These are phyloP conservation scores for Sisymbrium altissimum DNA, from an alignment of 345 rosid genomes.

Conservation along the genomic window DNA sequence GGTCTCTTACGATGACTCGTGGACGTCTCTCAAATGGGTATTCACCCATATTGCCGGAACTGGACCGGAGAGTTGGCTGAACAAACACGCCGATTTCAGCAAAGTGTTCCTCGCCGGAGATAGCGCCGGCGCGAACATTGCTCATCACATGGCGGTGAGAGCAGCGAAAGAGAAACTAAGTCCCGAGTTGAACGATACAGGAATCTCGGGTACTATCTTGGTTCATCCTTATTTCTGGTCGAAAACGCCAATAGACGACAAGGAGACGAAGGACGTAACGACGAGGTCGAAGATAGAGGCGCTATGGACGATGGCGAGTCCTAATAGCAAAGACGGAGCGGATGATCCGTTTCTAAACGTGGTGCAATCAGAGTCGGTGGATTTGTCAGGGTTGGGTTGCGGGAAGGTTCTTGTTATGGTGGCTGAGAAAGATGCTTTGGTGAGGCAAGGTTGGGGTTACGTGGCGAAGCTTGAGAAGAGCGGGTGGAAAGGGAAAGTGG, in stretches of 20 bases:
- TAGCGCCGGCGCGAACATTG: slow-evolving; percentile 67
- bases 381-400: slow-evolving; percentile 38
- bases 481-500: slow-evolving; percentile 44
- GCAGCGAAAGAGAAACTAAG: slow-evolving; percentile 34
- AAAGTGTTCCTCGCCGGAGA: slow-evolving; percentile 54
- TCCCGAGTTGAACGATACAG: slow-evolving; percentile 9
- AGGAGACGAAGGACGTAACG: slow-evolving; percentile 30
- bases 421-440: slow-evolving; percentile 43
- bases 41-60: slow-evolving; percentile 41
- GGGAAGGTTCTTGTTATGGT: slow-evolving; percentile 42
- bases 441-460: slow-evolving; percentile 45
- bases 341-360: slow-evolving; percentile 59
- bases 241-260: slow-evolving; percentile 27
- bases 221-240: slow-evolving; percentile 59
- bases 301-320: slow-evolving; percentile 39
- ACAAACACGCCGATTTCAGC: slow-evolving; percentile 44
- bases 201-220: slow-evolving; percentile 38
- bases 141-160: slow-evolving; percentile 45
- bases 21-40: slow-evolving; percentile 57
- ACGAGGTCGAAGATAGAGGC: slow-evolving; percentile 35
- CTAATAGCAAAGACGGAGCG: slow-evolving; percentile 36
- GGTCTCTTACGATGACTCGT: slow-evolving; percentile 48
- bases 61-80: slow-evolving; percentile 54
- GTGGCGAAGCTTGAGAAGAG: slow-evolving; percentile 37
- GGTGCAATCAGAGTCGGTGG: slow-evolving; percentile 30